Conservation (phyloP, 2,329 filamentous ascomycete species). For the Microcyclospora pomicola region DNA sequence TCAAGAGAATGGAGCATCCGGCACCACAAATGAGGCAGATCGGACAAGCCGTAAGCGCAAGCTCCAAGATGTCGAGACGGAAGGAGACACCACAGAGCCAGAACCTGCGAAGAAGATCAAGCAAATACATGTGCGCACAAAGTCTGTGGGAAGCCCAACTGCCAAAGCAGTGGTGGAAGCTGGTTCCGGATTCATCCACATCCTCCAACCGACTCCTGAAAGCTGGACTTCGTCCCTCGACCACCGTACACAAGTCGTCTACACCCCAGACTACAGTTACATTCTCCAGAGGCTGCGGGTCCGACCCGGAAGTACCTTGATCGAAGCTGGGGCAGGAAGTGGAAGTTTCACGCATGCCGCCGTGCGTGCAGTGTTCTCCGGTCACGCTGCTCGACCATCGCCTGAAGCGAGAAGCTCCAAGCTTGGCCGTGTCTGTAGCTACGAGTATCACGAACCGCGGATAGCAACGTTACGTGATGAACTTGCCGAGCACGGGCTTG, state of each 20-base stretch:
- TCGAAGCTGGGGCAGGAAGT: slow-evolving; percentile 70
- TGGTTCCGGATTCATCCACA: slow-evolving; percentile 57
- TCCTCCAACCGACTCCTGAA: slow-evolving; percentile 67
- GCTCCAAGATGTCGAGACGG: slow-evolving; percentile 15
- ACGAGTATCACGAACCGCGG: slow-evolving; percentile 64
- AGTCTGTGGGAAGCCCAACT: background rate
- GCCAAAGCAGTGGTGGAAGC: slow-evolving; percentile 42
- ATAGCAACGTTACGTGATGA: slow-evolving; percentile 57
- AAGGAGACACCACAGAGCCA: background rate
- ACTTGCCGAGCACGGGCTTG: slow-evolving; percentile 52
- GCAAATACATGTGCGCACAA: slow-evolving; percentile 8
- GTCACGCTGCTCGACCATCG: slow-evolving; percentile 33
- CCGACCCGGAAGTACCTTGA: slow-evolving; percentile 56
- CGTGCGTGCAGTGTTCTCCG: slow-evolving; percentile 61
- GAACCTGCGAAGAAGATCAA: slow-evolving; percentile 22
- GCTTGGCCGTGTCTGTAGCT: slow-evolving; percentile 62
- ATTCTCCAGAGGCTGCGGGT: slow-evolving; percentile 63
- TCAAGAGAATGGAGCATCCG: background rate
- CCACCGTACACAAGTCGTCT: slow-evolving; percentile 74
- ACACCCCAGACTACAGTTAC: slow-evolving; percentile 78
- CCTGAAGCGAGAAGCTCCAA: slow-evolving; percentile 20
- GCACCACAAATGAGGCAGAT: slow-evolving; percentile 1
- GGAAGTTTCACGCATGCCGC: slow-evolving; percentile 75
- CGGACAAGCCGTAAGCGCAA: slow-evolving; percentile 28
- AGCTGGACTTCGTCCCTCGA: slow-evolving; percentile 69